A percentile compares a stretch with the other conserved stretches of the same genome.
Conservation (phyloP, 768 basidiomycete species). For the Tylopilus felleus region DNA sequence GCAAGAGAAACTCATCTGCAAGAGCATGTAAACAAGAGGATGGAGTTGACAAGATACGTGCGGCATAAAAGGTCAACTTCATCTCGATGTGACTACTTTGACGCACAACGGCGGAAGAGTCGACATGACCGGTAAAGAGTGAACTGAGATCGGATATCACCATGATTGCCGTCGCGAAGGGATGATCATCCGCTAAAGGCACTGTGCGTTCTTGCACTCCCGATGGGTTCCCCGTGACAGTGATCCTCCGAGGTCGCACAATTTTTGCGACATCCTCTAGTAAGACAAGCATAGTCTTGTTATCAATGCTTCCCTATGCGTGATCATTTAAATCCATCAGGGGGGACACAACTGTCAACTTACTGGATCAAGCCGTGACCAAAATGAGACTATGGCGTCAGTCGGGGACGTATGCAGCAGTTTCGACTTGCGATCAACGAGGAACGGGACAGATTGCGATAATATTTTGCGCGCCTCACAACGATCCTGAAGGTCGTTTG, state of each 20-base stretch:
- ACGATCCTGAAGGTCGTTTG: constrained; percentile 40
- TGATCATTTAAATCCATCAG: constrained; percentile 6
- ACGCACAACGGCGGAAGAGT: neutral
- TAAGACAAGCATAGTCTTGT: constrained; percentile 49
- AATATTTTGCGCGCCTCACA: constrained; percentile 48
- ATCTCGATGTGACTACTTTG: constrained; percentile 40
- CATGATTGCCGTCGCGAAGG: constrained; percentile 15
- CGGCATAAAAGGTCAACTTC: constrained; percentile 71
- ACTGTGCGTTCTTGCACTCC: neutral
- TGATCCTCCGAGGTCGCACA: constrained; percentile 43
- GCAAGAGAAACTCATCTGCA: constrained; percentile 39
- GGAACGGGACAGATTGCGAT: constrained; percentile 58
- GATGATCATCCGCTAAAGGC: constrained; percentile 11
- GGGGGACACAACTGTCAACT: constrained; percentile 1
- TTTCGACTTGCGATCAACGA: constrained; percentile 56
- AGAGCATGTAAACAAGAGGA: constrained; percentile 38
- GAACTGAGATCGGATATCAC: constrained; percentile 26
- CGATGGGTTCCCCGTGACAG: neutral
- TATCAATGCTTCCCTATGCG: constrained; percentile 32
- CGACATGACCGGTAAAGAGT: constrained; percentile 15
- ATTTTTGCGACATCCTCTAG: constrained; percentile 53
- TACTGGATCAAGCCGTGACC: constrained; percentile 56
- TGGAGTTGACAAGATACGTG: constrained; percentile 53
- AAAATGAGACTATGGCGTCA: constrained; percentile 56
- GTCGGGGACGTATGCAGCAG: constrained; percentile 49